phyloP scores from a whole-genome alignment of 371 early-diverging fungal species.

The Apophysomyces variabilis region DNA sequence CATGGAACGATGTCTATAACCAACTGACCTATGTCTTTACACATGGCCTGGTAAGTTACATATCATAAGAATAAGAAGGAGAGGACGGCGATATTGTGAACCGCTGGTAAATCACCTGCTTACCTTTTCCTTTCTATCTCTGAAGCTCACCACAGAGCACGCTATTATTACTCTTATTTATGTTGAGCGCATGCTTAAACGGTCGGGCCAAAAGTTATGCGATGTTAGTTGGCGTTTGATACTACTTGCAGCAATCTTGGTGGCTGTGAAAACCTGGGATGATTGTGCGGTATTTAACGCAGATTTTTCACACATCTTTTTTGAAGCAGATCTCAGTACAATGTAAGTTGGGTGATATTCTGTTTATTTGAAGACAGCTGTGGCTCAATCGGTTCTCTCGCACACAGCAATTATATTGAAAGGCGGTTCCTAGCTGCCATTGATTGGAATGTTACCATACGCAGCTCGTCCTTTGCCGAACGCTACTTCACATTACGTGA shows the following conservation, averaged over 20 bases:
- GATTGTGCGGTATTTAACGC: constrained; percentile 88
- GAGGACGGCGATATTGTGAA: too few relatives aligned
- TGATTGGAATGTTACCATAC: constrained; percentile 66
- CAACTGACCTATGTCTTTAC: constrained; percentile 55
- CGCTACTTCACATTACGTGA: constrained; percentile 68
- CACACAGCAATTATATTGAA: constrained; percentile 46
- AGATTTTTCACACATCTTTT: constrained; percentile 82
- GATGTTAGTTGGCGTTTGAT: constrained; percentile 77
- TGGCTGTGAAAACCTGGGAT: constrained; percentile 88
- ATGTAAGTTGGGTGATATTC: background rate
- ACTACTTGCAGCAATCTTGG: constrained; percentile 69
- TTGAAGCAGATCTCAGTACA: constrained; percentile 51
- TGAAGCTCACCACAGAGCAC: constrained; percentile 68
- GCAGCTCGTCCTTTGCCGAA: constrained; percentile 59
- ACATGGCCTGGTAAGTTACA: constrained; percentile 50
- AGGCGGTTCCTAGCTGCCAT: constrained; percentile 61
- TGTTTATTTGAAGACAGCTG: background rate
- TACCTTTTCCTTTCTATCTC: constrained; percentile 1
- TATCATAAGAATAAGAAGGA: too few relatives aligned
- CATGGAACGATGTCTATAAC: constrained; percentile 43
- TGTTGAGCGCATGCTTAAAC: constrained; percentile 69
- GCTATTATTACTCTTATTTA: constrained; percentile 78
- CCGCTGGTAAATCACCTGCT: background rate
- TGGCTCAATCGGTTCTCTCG: background rate
- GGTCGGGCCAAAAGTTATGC: constrained; percentile 64